Percentiles rank a stretch among this genome's conserved stretches.
Evolutionary conservation across 805 yeast species (phyloP).

Genomic region (Ogataea wickerhamii): DNA sequence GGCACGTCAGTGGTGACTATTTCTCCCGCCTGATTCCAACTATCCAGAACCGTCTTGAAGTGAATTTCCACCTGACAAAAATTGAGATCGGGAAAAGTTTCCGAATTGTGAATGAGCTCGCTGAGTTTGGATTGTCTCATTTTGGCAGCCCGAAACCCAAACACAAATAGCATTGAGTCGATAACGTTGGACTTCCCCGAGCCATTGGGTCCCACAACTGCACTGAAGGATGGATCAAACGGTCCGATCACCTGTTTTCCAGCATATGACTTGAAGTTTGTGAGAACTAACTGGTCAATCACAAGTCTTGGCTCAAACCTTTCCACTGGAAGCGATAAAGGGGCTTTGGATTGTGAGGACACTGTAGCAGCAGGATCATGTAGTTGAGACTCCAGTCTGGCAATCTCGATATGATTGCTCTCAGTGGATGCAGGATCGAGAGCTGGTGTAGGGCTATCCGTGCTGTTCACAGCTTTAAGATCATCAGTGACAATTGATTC

Average conservation of each 20-base stretch:
- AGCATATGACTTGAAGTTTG: conserved; percentile 93
- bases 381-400: conserved; percentile 10
- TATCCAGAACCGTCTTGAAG: conserved; percentile 72
- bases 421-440: conserved; percentile 8
- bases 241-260: conserved; percentile 94
- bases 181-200: conserved; percentile 96
- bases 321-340: conserved; percentile 3
- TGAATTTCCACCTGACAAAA: conserved; percentile 90
- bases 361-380: not conserved
- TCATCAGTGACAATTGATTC: not conserved
- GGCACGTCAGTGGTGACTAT: conserved; percentile 44
- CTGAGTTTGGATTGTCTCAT: conserved; percentile 96
- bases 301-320: conserved; percentile 52
- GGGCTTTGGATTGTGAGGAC: not conserved
- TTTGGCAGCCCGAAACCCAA: conserved; percentile 93
- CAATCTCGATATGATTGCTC: conserved; percentile 13
- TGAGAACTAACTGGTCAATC: conserved; percentile 67
- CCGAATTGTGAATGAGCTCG: conserved; percentile 90
- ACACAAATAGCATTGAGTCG: conserved; percentile 96
- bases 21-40: conserved; percentile 19
- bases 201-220: conserved; percentile 98
- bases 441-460: conserved; percentile 3
- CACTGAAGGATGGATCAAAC: conserved; percentile 87
- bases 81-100: conserved; percentile 56
- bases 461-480: not conserved